Percentiles rank a stretch among this genome's conserved stretches.
These are phyloP conservation scores for Vitellaria paradoxa DNA, from an alignment of 179 eudicot genomes.

Conservation along the genomic window DNA sequence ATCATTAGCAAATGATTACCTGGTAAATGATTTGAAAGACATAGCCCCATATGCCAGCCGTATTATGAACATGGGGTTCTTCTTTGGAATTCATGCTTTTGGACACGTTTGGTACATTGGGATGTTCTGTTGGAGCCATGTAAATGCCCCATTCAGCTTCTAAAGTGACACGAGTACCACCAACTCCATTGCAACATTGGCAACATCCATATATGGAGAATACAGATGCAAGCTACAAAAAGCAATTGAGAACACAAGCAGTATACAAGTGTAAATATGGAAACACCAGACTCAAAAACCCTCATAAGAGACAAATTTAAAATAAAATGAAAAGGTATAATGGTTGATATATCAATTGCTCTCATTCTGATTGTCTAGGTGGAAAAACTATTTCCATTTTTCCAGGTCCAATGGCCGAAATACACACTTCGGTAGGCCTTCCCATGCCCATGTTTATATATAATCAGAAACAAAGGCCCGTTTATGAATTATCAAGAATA, in stretches of 20 bases:
- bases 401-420: neutral
- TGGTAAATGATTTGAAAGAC: slow-evolving; percentile 62
- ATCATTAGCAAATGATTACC: slow-evolving; percentile 34
- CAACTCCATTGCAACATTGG: slow-evolving; percentile 24
- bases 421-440: neutral
- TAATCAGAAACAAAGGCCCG: neutral
- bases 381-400: neutral
- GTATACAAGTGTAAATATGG: neutral
- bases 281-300: neutral
- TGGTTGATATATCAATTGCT: neutral
- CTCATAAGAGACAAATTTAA: neutral
- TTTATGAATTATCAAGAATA: neutral
- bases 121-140: slow-evolving; percentile 40
- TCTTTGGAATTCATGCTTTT: slow-evolving; percentile 25
- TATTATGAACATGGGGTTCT: slow-evolving; percentile 27
- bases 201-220: slow-evolving; percentile 70
- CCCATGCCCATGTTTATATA: neutral
- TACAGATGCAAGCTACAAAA: slow-evolving; percentile 60
- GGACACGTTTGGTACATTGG: slow-evolving; percentile 15
- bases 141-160: slow-evolving; percentile 45
- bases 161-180: slow-evolving; percentile 21
- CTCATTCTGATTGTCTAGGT: neutral
- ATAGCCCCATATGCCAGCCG: slow-evolving; percentile 50
- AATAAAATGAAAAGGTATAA: neutral
- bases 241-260: slow-evolving; percentile 13